A percentile compares a stretch with the other conserved stretches of the same genome.
Evolutionary conservation across 2,329 filamentous ascomycete species (phyloP).

Genomic region (Penicillium oxalicum): DNA sequence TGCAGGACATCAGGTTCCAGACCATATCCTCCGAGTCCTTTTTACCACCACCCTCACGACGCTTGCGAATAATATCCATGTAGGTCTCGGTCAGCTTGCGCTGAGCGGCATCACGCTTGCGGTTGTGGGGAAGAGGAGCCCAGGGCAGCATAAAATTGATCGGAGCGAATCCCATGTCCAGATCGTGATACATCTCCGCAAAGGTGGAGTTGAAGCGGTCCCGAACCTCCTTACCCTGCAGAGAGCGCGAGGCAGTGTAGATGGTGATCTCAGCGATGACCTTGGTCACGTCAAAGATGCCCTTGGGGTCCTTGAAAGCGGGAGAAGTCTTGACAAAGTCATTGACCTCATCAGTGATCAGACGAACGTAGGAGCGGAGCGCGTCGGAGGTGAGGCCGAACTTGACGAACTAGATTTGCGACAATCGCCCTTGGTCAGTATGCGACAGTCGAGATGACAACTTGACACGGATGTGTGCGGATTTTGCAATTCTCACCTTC

Average conservation of each 20-base stretch:
- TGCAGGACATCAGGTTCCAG: slow-evolving; percentile 79
- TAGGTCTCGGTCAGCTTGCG: slow-evolving; percentile 75
- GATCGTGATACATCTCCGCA: slow-evolving; percentile 76
- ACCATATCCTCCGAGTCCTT: slow-evolving; percentile 70
- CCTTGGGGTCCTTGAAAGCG: slow-evolving; percentile 61
- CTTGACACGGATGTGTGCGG: neutral
- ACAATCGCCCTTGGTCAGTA: neutral
- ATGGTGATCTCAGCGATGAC: slow-evolving; percentile 82
- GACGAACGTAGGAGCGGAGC: slow-evolving; percentile 66
- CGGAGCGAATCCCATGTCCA: slow-evolving; percentile 83
- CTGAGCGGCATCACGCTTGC: slow-evolving; percentile 72
- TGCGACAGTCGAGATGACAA: neutral
- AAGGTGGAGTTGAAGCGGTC: slow-evolving; percentile 73
- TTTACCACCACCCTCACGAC: slow-evolving; percentile 51
- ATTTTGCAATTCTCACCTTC: slow-evolving; percentile 55
- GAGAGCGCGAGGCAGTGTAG: slow-evolving; percentile 78
- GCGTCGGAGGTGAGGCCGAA: slow-evolving; percentile 57
- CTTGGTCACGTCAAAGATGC: slow-evolving; percentile 65
- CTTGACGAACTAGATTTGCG: slow-evolving; percentile 51
- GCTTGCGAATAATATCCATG: slow-evolving; percentile 71
- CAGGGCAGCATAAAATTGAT: slow-evolving; percentile 89
- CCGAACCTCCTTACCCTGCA: slow-evolving; percentile 79
- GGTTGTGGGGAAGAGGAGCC: slow-evolving; percentile 84
- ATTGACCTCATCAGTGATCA: slow-evolving; percentile 69
- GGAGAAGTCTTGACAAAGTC: slow-evolving; percentile 65